Conservation (phyloP, 805 yeast genomes). For the Kodamaea restingae region DNA sequence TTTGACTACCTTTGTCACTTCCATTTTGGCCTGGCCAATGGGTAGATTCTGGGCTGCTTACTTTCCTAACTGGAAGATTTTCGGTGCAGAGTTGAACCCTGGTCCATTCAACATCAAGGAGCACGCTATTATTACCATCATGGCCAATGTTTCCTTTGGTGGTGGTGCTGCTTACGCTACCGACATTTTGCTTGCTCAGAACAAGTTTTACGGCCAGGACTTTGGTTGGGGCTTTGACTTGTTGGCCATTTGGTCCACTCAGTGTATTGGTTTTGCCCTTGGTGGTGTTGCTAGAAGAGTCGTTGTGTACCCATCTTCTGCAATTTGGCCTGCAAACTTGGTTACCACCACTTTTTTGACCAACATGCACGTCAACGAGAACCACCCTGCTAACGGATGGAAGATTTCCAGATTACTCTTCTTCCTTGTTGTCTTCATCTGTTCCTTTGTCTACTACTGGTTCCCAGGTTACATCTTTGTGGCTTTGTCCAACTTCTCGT, state of each 20-base stretch:
- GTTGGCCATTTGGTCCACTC: slow-evolving; percentile 51
- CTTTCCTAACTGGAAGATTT: slow-evolving; percentile 33
- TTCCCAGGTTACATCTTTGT: slow-evolving; percentile 58
- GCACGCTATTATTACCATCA: slow-evolving; percentile 51
- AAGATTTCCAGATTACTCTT: slow-evolving; percentile 36
- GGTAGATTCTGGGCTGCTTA: slow-evolving; percentile 48
- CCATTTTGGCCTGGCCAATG: slow-evolving; percentile 56
- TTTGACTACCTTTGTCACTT: slow-evolving; percentile 50
- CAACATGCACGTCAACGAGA: slow-evolving; percentile 48
- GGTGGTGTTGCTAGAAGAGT: slow-evolving; percentile 61
- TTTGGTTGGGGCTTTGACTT: slow-evolving; percentile 54
- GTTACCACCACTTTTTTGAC: slow-evolving; percentile 55
- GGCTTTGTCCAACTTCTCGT: slow-evolving; percentile 57
- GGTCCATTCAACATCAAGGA: slow-evolving; percentile 63
- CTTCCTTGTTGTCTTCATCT: slow-evolving; percentile 14
- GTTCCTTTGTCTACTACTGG: slow-evolving; percentile 30
- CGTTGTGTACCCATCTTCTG: slow-evolving; percentile 59
- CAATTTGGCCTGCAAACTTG: slow-evolving; percentile 68
- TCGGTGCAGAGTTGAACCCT: slow-evolving; percentile 46
- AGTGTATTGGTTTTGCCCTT: slow-evolving; percentile 61
- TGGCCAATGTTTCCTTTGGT: slow-evolving; percentile 43
- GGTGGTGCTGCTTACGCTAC: slow-evolving; percentile 53
- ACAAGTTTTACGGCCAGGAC: slow-evolving; percentile 42
- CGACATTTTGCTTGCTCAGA: slow-evolving; percentile 51
- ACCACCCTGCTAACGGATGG: slow-evolving; percentile 60